Evolutionary conservation across 176 grass and related monocot species (phyloP).

Genomic region (Poa pratensis): DNA sequence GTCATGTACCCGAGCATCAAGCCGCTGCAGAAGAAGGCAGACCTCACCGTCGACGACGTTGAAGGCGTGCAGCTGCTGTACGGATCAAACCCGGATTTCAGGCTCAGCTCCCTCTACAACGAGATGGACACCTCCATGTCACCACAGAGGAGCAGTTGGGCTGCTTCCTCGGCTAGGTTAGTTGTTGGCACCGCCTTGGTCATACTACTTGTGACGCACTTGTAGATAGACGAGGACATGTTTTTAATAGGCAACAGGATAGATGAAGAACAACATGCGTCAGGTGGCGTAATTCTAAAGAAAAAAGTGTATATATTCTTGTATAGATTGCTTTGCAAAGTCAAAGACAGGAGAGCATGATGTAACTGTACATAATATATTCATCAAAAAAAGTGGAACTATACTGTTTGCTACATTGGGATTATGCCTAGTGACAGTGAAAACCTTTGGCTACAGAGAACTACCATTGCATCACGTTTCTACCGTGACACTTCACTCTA

Average conservation of each 20-base stretch:
- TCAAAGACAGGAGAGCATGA: background rate
- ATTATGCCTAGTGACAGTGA: background rate
- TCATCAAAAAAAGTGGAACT: background rate
- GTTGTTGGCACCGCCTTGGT: conserved; percentile 18
- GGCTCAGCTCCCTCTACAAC: conserved; percentile 65
- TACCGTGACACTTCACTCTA: conserved; percentile 51
- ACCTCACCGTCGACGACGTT: conserved; percentile 79
- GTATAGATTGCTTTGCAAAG: conserved; percentile 21
- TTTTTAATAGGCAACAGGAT: conserved; percentile 10
- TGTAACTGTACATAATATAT: conserved; percentile 40
- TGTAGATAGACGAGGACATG: conserved; percentile 34
- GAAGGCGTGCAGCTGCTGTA: conserved; percentile 82
- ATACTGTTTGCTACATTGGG: background rate
- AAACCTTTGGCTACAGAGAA: background rate
- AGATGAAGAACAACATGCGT: background rate
- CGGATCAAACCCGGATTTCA: conserved; percentile 75
- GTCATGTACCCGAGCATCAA: conserved; percentile 94
- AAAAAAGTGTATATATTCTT: background rate
- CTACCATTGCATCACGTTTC: background rate
- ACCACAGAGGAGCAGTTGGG: conserved; percentile 26
- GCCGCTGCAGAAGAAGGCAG: conserved; percentile 63
- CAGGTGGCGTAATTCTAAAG: conserved; percentile 8
- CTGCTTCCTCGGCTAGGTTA: conserved; percentile 10
- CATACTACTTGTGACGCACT: conserved; percentile 39
- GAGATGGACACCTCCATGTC: conserved; percentile 51